Conservation (phyloP, 148 eudicot genomes). For the Rhododendron kiyosumense region DNA sequence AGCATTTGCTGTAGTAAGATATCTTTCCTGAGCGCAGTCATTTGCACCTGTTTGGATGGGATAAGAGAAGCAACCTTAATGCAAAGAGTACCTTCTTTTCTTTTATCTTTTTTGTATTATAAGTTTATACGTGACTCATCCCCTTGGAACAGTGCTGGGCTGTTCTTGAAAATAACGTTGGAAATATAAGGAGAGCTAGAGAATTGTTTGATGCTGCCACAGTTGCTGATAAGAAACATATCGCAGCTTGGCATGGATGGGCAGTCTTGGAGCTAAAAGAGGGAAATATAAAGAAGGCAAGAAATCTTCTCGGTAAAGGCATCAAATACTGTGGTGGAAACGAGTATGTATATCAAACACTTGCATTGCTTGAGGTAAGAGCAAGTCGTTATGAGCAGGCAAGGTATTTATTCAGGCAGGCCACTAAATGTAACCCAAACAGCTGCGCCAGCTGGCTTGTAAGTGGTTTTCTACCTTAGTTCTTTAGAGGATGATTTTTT, state of each 20-base stretch:
- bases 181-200: slow-evolving; percentile 78
- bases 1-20: not conserved
- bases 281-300: slow-evolving; percentile 82
- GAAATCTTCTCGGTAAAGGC: slow-evolving; percentile 79
- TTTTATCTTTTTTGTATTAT: not conserved
- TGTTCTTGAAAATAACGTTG: slow-evolving; percentile 76
- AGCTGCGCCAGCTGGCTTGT: slow-evolving; percentile 99
- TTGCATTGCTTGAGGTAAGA: slow-evolving; percentile 87
- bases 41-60: not conserved
- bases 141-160: slow-evolving; percentile 80
- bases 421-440: slow-evolving; percentile 80
- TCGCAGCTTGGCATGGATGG: slow-evolving; percentile 99
- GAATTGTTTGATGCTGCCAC: slow-evolving; percentile 95
- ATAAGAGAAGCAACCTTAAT: not conserved
- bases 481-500: not conserved
- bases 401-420: slow-evolving; percentile 80
- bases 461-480: slow-evolving; percentile 26
- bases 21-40: not conserved
- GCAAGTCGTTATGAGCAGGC: slow-evolving; percentile 87
- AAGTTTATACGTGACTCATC: slow-evolving; percentile 5
- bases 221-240: slow-evolving; percentile 89
- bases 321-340: slow-evolving; percentile 83
- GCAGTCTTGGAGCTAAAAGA: slow-evolving; percentile 86
- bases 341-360: slow-evolving; percentile 88
- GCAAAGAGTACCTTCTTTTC: not conserved